Evolutionary conservation across 208 protist species (phyloP), one percentile per base, ranked within the genome.

Genomic region (Jaenimonas drosophilae): DNA sequence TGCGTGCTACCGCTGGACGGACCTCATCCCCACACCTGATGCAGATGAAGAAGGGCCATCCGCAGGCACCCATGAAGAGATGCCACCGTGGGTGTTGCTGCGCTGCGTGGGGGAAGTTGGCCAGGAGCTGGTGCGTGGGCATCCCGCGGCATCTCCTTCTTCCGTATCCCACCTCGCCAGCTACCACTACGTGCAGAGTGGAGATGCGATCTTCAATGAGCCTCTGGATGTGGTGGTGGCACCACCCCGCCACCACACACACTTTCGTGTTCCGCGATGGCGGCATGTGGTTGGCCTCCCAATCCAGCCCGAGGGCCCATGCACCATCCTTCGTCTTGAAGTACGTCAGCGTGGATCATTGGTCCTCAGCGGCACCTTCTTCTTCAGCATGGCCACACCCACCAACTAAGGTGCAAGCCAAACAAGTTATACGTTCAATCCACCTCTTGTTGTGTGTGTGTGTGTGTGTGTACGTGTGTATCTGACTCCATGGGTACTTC

Each of bases 191-290:
- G 46, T 75, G 33, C 56, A 71, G 23, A 34, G 44, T 4, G 73
- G 32, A 0, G 78, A 92, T 33, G 60, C 66, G 11, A 51, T 76
- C 39, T 37, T 72, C 0, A 66, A 50, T 5, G 50, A 46, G 25
- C 54, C 69, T 6, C 29, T 88, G 20, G 74, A 87, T 23, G 23
- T 93, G 3, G 70, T 80, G 23, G 72, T 61, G 37, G 80, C 80
- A 0, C 17, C 55, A 17, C 85, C 85, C 27, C 52, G 58, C 25
- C 58, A 76, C n/a, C 50, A 64, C 41, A 30, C 45, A 16, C 43
- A 27, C 27, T 84, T 86, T 41, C 76, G 72, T 34, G 44, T 89
- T 11, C 75, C 79, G 0, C 80, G 77, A 25, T 93, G 85, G 80
- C 59, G 70, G 20, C 66, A 66, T 5, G 48, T 56, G 34, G 63